phyloP scores from a whole-genome alignment of 352 stramenopile species.

The Phytophthora idaei region DNA sequence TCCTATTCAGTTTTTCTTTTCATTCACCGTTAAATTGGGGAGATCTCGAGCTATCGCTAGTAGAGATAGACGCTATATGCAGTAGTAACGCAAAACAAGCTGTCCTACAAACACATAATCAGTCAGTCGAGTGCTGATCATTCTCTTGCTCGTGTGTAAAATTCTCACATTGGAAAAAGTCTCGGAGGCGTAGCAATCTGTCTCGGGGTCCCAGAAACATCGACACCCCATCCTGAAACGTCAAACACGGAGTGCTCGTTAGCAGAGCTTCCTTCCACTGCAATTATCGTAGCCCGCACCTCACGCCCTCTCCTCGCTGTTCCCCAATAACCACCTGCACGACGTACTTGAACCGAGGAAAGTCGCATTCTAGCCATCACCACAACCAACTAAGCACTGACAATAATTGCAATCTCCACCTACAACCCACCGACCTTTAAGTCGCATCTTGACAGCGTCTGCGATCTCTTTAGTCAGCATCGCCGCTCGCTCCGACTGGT shows the following conservation, averaged over 20 bases:
- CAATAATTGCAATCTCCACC: background rate
- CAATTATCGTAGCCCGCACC: conserved; percentile 31
- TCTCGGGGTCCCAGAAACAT: conserved; percentile 91
- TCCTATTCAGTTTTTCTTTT: no score
- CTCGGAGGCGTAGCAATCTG: conserved; percentile 89
- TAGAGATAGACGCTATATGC: conserved; percentile 91
- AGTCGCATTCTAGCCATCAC: conserved; percentile 48
- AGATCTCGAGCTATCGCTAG: conserved; percentile 35
- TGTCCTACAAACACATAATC: conserved; percentile 59
- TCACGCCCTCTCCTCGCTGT: conserved; percentile 86
- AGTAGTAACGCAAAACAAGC: conserved; percentile 88
- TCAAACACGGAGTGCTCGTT: background rate
- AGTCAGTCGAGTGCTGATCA: background rate
- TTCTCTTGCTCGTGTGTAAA: background rate
- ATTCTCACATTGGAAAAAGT: conserved; percentile 85
- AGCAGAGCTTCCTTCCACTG: background rate
- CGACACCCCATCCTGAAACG: conserved; percentile 82
- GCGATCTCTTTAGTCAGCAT: conserved; percentile 87
- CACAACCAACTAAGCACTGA: background rate
- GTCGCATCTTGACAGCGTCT: conserved; percentile 79
- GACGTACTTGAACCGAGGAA: conserved; percentile 90
- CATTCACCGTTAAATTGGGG: background rate
- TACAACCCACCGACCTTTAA: conserved; percentile 62
- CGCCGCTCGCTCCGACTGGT: conserved; percentile 79
- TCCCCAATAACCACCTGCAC: conserved; percentile 92